These are phyloP conservation scores for Rhodotorula toruloides DNA, from an alignment of 768 basidiomycete species.

Conservation along the genomic window DNA sequence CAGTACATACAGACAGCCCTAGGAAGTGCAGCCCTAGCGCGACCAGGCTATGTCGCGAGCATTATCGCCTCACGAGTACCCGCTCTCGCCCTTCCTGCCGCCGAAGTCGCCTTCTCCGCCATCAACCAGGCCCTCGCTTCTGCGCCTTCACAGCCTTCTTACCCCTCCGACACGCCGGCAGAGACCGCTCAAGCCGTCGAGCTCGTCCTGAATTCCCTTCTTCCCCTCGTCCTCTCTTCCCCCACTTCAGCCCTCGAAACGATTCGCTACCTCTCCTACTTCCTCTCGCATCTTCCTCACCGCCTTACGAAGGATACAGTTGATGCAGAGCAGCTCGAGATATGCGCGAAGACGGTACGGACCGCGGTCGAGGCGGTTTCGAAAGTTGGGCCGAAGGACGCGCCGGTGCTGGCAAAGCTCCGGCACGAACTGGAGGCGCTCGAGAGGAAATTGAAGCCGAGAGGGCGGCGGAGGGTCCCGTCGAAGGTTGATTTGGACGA, in stretches of 20 bases:
- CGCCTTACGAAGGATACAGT: too few species aligned
- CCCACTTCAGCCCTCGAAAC: too few species aligned
- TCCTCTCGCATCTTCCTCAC: too few species aligned
- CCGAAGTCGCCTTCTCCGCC: slow-evolving; percentile 1
- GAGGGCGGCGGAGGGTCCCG: too few species aligned
- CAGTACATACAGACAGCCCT: not conserved
- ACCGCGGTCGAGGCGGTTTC: too few species aligned
- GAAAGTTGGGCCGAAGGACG: too few species aligned
- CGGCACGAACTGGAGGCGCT: too few species aligned
- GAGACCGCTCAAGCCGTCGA: not conserved
- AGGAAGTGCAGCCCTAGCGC: not conserved
- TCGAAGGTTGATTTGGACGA: not conserved
- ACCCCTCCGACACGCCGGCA: not conserved
- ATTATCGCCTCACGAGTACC: not conserved
- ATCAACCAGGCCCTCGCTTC: not conserved
- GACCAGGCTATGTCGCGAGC: not conserved
- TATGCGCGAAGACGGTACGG: too few species aligned
- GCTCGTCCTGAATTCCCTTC: not conserved
- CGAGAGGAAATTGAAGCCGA: too few species aligned
- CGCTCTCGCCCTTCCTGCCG: not conserved
- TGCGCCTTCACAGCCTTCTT: not conserved
- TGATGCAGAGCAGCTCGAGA: too few species aligned
- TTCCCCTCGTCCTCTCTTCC: not conserved
- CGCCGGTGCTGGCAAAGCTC: too few species aligned
- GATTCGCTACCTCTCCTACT: too few species aligned